Evolutionary conservation across 1,139 yeast genomes (phyloP).

Genomic region (Trichomonascaceae sp.): DNA sequence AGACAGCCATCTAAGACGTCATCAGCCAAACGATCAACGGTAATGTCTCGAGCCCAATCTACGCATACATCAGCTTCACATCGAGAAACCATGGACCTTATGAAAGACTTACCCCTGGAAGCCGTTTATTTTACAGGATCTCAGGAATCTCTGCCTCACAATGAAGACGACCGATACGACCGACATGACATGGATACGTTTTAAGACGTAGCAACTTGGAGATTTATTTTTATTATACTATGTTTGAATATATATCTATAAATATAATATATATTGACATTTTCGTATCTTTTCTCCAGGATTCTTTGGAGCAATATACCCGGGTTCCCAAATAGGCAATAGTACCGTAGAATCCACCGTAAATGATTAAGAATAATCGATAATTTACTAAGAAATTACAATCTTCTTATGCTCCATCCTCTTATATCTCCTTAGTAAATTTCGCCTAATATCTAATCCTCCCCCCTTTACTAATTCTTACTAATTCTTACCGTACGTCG

Average conservation of each 20-base stretch:
- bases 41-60: slow-evolving; percentile 1
- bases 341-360: not conserved
- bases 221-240: not conserved
- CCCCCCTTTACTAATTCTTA: not conserved
- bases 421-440: too few species aligned
- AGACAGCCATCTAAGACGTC: slow-evolving; percentile 1
- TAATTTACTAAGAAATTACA: not conserved
- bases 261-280: too few species aligned
- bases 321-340: not conserved
- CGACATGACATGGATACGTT: not conserved
- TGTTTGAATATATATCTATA: not conserved
- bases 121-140: slow-evolving; percentile 2
- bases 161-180: not conserved
- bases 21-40: slow-evolving; percentile 5
- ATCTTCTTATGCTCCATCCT: too few species aligned
- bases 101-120: slow-evolving; percentile 4
- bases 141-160: not conserved
- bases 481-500: not conserved
- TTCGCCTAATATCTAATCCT: not conserved
- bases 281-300: too few species aligned
- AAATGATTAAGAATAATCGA: not conserved
- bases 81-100: slow-evolving; percentile 4
- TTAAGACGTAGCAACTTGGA: not conserved
- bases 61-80: not conserved
- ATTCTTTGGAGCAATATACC: not conserved